A percentile compares a stretch with the other conserved stretches of the same genome.
Conservation (phyloP, 192 early-diverging fungal species). For the Dissophora globulifera region DNA sequence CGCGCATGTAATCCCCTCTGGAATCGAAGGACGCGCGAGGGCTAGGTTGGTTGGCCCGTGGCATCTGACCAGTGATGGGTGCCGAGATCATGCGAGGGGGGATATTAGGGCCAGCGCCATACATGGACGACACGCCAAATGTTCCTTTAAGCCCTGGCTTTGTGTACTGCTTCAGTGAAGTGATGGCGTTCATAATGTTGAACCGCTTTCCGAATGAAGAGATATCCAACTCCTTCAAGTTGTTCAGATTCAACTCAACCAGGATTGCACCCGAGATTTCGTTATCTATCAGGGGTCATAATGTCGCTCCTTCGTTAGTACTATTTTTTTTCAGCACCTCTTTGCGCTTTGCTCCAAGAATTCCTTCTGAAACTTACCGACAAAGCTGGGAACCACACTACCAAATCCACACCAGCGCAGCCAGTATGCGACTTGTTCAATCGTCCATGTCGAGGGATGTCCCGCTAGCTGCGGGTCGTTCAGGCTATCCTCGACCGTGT, state of each 20-base stretch:
- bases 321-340: too few species aligned
- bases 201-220: conserved; percentile 70
- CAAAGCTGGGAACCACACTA: conserved; percentile 57
- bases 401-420: conserved; percentile 63
- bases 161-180: conserved; percentile 57
- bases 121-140: conserved; percentile 17
- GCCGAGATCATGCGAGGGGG: conserved; percentile 44
- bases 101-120: conserved; percentile 37
- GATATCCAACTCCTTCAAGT: conserved; percentile 75
- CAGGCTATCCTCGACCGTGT: conserved; percentile 38
- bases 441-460: conserved; percentile 63
- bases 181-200: conserved; percentile 74
- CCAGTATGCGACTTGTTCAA: conserved; percentile 70
- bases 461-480: conserved; percentile 40
- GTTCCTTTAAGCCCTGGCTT: too few species aligned
- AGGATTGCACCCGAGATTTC: conserved; percentile 76
- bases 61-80: background rate
- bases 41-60: background rate
- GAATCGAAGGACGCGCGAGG: conserved; percentile 21
- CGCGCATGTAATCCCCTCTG: conserved; percentile 30
- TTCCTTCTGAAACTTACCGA: too few species aligned
- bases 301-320: background rate
- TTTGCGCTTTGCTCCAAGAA: too few species aligned
- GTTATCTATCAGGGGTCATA: conserved; percentile 61
- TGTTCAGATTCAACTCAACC: conserved; percentile 67